A percentile compares a stretch with the other conserved stretches of the same genome.
These are phyloP conservation scores for Fusarium heterosporum DNA, from an alignment of 2,329 filamentous ascomycete genomes.

Conservation along the genomic window DNA sequence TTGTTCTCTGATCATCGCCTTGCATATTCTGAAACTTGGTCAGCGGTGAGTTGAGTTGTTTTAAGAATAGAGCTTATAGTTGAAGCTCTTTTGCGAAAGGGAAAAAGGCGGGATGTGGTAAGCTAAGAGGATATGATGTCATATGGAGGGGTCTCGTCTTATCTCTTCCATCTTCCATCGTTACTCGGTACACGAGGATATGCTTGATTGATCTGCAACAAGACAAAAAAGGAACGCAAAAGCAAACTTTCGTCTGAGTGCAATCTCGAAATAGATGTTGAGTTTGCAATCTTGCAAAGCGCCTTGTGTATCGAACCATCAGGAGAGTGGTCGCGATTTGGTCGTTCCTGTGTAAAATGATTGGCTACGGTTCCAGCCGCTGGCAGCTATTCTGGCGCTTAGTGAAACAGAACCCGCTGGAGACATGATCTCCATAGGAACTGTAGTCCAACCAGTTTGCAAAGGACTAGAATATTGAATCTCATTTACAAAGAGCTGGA, in stretches of 20 bases:
- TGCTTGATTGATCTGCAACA: not conserved
- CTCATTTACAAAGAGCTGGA: not conserved
- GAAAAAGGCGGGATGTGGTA: constrained; percentile 1
- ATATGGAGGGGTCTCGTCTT: constrained; percentile 15
- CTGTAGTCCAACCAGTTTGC: constrained; percentile 9
- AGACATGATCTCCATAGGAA: constrained; percentile 1
- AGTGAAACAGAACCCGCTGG: constrained; percentile 24
- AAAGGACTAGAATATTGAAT: constrained; percentile 17
- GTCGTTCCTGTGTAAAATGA: constrained; percentile 26
- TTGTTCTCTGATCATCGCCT: constrained; percentile 33
- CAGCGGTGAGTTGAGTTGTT: constrained; percentile 5
- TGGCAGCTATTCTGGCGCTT: constrained; percentile 29
- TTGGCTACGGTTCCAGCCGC: constrained; percentile 28
- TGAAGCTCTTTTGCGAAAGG: constrained; percentile 7
- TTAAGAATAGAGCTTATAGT: not conserved
- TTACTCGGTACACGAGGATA: not conserved
- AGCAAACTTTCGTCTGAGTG: not conserved
- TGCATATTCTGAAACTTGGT: constrained; percentile 43
- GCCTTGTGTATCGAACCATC: constrained; percentile 26
- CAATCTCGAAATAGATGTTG: not conserved
- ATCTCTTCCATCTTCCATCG: not conserved
- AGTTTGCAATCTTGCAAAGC: constrained; percentile 28
- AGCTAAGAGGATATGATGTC: constrained; percentile 23
- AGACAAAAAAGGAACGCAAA: not conserved
- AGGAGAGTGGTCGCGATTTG: constrained; percentile 7